phyloP scores from a whole-genome alignment of 108 stramenopile genomes.

The Skeletonema potamos region DNA sequence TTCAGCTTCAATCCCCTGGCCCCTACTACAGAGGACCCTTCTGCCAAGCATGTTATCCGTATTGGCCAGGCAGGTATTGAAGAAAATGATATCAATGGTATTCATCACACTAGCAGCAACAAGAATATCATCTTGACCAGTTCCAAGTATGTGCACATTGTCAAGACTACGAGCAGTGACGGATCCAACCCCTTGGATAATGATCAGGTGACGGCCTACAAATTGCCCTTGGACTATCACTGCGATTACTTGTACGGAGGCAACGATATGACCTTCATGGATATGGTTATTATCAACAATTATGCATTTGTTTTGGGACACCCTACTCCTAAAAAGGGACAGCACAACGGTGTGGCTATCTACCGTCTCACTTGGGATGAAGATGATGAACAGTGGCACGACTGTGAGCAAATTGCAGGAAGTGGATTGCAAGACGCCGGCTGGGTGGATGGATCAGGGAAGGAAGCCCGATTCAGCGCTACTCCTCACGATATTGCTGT shows the following conservation, averaged over 20 bases:
- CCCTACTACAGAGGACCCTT: constrained; percentile 10
- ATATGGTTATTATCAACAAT: constrained; percentile 46
- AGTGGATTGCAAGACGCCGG: constrained; percentile 27
- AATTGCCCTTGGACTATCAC: constrained; percentile 42
- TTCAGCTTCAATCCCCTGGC: constrained; percentile 37
- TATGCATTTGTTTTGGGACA: constrained; percentile 49
- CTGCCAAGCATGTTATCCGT: constrained; percentile 15
- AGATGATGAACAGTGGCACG: constrained; percentile 38
- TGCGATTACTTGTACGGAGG: constrained; percentile 40
- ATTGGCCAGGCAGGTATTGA: constrained; percentile 23
- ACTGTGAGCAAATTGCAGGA: constrained; percentile 42
- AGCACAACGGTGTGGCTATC: constrained; percentile 43
- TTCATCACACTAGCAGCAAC: constrained; percentile 32
- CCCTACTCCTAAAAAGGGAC: constrained; percentile 8
- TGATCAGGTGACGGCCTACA: constrained; percentile 21
- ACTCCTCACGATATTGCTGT: constrained; percentile 42
- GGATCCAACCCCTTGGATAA: constrained; percentile 30
- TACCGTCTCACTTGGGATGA: constrained; percentile 47
- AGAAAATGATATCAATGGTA: constrained; percentile 27
- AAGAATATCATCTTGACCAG: constrained; percentile 38
- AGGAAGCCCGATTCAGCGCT: constrained; percentile 33
- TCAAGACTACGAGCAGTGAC: constrained; percentile 1
- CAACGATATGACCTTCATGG: constrained; percentile 32
- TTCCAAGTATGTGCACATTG: constrained; percentile 28
- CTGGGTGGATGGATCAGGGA: constrained; percentile 42